Percentiles rank a stretch among this genome's conserved stretches.
Evolutionary conservation across 805 yeast genomes (phyloP).

Genomic region (Jamesozyma rosinii): DNA sequence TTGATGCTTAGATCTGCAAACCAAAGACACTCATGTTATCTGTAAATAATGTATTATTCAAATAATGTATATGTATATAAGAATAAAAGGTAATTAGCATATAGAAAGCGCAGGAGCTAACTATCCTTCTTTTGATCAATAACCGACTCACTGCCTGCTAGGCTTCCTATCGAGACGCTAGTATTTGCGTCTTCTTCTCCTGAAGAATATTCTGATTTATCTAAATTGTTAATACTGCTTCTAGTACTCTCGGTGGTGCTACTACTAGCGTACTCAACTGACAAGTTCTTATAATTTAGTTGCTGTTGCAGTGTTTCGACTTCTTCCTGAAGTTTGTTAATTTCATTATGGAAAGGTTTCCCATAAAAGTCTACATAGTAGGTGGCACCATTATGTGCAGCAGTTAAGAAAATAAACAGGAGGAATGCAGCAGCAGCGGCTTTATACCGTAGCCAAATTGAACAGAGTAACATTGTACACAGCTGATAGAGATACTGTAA

Average conservation of each 20-base stretch:
- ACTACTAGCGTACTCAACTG: neutral
- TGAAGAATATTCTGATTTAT: too few species aligned
- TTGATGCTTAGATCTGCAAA: slow-evolving; percentile 3
- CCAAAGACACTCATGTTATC: neutral
- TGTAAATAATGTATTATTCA: slow-evolving; percentile 1
- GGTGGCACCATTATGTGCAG: slow-evolving; percentile 90
- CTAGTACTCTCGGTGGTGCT: neutral
- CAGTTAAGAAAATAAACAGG: slow-evolving; percentile 61
- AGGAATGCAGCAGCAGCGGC: slow-evolving; percentile 60
- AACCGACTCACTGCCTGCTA: too few species aligned
- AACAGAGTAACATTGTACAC: slow-evolving; percentile 78
- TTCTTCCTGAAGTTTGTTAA: slow-evolving; percentile 58
- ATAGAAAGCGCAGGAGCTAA: too few species aligned
- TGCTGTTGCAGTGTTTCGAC: slow-evolving; percentile 51
- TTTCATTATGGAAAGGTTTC: slow-evolving; percentile 79
- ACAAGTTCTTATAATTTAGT: slow-evolving; percentile 4
- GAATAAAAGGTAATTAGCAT: neutral
- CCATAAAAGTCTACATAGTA: slow-evolving; percentile 91
- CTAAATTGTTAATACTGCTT: neutral
- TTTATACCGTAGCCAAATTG: slow-evolving; percentile 73
- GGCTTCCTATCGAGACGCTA: too few species aligned
- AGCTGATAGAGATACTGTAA: slow-evolving; percentile 85
- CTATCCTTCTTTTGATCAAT: too few species aligned
- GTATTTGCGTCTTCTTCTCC: too few species aligned
- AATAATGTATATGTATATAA: neutral